Evolutionary conservation across 805 yeast genomes (phyloP).

Genomic region (Sungouiozyma intestinalis): DNA sequence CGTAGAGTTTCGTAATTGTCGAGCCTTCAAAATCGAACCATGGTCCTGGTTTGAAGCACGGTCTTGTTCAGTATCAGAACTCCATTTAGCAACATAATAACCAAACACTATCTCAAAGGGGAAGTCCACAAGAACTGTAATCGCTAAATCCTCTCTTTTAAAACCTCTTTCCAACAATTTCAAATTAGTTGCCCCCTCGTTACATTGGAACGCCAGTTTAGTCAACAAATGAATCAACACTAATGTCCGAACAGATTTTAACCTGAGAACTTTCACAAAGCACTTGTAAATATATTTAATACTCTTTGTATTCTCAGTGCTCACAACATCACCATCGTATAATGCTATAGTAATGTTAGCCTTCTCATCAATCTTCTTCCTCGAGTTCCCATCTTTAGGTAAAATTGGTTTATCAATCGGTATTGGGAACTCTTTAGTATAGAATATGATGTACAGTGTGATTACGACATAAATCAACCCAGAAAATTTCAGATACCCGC

Average conservation of each 20-base stretch:
- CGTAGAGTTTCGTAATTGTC: conserved; percentile 3
- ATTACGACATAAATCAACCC: conserved; percentile 62
- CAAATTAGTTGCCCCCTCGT: conserved; percentile 90
- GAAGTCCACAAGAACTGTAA: conserved; percentile 86
- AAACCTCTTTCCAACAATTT: conserved; percentile 86
- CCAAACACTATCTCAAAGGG: conserved; percentile 95
- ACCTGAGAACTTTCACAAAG: conserved; percentile 58
- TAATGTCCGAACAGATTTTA: conserved; percentile 64
- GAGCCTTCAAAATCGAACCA: conserved; percentile 3
- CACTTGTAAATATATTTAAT: conserved; percentile 48
- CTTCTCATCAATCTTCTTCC: conserved; percentile 4
- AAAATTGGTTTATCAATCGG: conserved; percentile 24
- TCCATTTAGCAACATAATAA: conserved; percentile 92
- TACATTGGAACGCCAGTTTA: conserved; percentile 89
- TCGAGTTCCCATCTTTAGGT: conserved; percentile 3
- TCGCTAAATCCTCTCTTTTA: conserved; percentile 84
- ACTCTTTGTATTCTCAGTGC: conserved; percentile 22
- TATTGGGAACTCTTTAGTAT: conserved; percentile 64
- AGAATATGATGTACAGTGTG: conserved; percentile 48
- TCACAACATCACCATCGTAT: conserved; percentile 25
- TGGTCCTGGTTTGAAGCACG: conserved; percentile 2
- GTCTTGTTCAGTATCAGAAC: conserved; percentile 40
- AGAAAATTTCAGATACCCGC: conserved; percentile 68
- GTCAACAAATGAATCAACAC: conserved; percentile 66
- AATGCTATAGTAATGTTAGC: conserved; percentile 11